Evolutionary conservation across 2,329 filamentous ascomycete species (phyloP).

Genomic region (Trichoderma cornu-damae): DNA sequence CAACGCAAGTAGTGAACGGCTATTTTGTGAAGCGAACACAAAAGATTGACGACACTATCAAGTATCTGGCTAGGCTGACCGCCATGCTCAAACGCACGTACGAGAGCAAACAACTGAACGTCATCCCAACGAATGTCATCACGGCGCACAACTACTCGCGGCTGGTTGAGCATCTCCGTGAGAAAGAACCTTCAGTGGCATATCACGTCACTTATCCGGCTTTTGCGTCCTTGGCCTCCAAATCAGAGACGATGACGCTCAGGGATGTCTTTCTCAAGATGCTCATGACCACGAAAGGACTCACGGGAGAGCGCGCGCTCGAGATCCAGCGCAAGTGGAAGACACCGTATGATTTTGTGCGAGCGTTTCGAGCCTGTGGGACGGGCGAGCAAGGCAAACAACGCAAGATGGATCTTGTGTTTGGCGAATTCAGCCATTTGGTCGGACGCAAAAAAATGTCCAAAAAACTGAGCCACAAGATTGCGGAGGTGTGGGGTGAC

Average conservation of each 20-base stretch:
- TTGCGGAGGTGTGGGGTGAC: constrained; percentile 68
- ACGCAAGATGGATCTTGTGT: constrained; percentile 57
- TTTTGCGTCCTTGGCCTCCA: constrained; percentile 67
- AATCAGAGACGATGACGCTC: constrained; percentile 68
- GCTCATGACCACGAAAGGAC: constrained; percentile 73
- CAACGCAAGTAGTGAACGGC: constrained; percentile 71
- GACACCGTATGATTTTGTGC: constrained; percentile 66
- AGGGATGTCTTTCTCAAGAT: constrained; percentile 76
- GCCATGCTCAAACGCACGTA: constrained; percentile 61
- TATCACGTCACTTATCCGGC: constrained; percentile 65
- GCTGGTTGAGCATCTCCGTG: constrained; percentile 54
- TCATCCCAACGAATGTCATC: constrained; percentile 63
- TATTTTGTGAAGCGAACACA: constrained; percentile 73
- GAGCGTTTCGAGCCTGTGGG: constrained; percentile 58
- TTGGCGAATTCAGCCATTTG: constrained; percentile 49
- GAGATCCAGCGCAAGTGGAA: constrained; percentile 76
- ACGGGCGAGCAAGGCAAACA: constrained; percentile 46
- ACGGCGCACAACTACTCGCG: constrained; percentile 62
- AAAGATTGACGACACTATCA: constrained; percentile 72
- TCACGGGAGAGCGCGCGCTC: constrained; percentile 72
- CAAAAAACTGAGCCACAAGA: constrained; percentile 60
- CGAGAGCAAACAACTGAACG: constrained; percentile 49
- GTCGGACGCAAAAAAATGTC: constrained; percentile 65
- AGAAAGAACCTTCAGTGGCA: constrained; percentile 43
- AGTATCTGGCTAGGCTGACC: constrained; percentile 70